Conservation (phyloP, 768 basidiomycete genomes). For the Leccinum barrowsii region DNA sequence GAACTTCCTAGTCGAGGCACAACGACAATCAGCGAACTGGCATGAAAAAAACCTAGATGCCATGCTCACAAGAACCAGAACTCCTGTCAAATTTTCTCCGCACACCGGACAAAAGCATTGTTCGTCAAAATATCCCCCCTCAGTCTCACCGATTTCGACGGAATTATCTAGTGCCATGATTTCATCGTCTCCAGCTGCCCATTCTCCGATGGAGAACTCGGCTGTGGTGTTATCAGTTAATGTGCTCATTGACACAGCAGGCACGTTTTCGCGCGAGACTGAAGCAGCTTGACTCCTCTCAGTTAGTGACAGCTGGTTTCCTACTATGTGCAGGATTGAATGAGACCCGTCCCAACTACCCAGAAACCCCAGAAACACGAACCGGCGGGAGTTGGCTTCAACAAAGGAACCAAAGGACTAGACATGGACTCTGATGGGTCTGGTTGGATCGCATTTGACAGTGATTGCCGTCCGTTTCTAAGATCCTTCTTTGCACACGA, state of each 20-base stretch:
- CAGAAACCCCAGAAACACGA: slow-evolving; percentile 7
- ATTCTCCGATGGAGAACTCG: slow-evolving; percentile 44
- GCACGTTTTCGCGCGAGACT: neutral
- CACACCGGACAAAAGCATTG: slow-evolving; percentile 28
- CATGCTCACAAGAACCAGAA: slow-evolving; percentile 18
- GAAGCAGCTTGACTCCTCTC: neutral
- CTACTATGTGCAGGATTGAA: slow-evolving; percentile 1
- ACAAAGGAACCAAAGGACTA: slow-evolving; percentile 17
- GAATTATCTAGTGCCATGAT: slow-evolving; percentile 31
- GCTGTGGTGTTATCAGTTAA: neutral
- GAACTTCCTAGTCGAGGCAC: slow-evolving; percentile 38
- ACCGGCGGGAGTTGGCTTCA: slow-evolving; percentile 7
- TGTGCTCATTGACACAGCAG: neutral
- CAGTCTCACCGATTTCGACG: slow-evolving; percentile 21
- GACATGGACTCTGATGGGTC: slow-evolving; percentile 13
- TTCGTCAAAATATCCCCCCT: slow-evolving; percentile 12
- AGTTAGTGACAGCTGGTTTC: neutral
- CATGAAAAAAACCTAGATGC: slow-evolving; percentile 22
- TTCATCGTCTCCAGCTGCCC: slow-evolving; percentile 77
- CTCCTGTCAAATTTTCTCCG: slow-evolving; percentile 7
- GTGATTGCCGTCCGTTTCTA: neutral
- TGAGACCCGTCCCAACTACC: neutral
- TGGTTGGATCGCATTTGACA: neutral
- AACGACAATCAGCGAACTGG: slow-evolving; percentile 1
- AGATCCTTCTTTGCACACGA: neutral